Conservation (phyloP, 2,329 filamentous ascomycete genomes). For the Neofusicoccum kwambonambiense region DNA sequence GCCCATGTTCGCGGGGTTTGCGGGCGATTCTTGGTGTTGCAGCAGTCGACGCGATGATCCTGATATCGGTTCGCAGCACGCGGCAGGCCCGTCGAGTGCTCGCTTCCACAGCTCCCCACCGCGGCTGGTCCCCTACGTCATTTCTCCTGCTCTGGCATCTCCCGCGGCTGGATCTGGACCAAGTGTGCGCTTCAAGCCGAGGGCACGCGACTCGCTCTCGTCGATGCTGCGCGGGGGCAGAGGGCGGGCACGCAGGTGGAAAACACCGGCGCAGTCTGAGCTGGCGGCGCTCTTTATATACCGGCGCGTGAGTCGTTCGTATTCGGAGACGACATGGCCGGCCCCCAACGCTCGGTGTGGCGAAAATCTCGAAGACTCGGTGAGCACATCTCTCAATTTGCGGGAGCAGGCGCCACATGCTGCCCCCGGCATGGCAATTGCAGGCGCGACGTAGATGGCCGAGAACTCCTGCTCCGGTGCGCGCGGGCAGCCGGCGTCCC, state of each 20-base stretch:
- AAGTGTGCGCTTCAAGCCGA: neutral
- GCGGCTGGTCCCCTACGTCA: neutral
- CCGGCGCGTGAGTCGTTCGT: neutral
- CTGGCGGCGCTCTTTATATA: neutral
- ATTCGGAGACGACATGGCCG: slow-evolving; percentile 4
- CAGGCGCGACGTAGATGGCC: slow-evolving; percentile 1
- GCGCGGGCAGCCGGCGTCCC: slow-evolving; percentile 5
- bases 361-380: slow-evolving; percentile 2
- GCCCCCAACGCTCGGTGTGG: neutral
- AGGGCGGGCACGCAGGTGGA: neutral
- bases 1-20: too few species aligned
- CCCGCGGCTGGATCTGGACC: neutral
- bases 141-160: neutral
- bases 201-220: neutral
- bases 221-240: neutral
- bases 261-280: neutral
- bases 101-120: neutral
- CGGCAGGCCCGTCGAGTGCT: neutral
- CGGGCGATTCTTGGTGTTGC: neutral
- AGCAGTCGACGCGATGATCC: neutral
- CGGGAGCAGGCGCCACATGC: slow-evolving; percentile 8
- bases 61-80: slow-evolving; percentile 1
- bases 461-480: neutral
- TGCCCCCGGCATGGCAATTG: neutral
- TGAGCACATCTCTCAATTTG: slow-evolving; percentile 3